Evolutionary conservation across 2,329 filamentous ascomycete species (phyloP), one percentile per base, ranked within the genome.

Genomic region (Beauveria medogensis): DNA sequence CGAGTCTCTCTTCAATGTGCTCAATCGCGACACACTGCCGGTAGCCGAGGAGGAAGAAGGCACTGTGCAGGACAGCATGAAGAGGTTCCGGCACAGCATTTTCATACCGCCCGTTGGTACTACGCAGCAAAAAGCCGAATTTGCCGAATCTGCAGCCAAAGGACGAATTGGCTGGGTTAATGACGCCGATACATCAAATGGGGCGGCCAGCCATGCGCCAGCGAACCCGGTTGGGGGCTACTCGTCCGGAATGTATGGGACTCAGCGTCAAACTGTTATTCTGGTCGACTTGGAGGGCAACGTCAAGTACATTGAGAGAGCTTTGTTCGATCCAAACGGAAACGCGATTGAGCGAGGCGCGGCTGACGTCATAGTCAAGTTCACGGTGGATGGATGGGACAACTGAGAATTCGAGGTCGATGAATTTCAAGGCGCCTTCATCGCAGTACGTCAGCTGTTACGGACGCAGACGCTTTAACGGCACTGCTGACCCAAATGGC

Each of bases 271-370:
- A 73, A 87, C 84, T 0, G 73, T 87, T 16, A 71, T 88, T 16
- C 71, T 87, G 50, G 80, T 87, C 7, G 83, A 86, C 65, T 85
- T 82, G 81, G 77, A 86, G 3, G 85, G 85, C 3, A 83, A 83
- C 41, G 82, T 85, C 20, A 81, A 78, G 0, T 85, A 82, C 66
- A 76, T 77, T 34, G 85, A 88, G 72, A 75, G 85, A 41, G 80
- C 83, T 5, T 71, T 87, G 47, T 88, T 79, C 76, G 84, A 87
- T 67, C 73, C 74, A 0, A 77, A 83, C 53, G 85, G 85, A 9
- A 80, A 83, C 56, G 69, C 75, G 2, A 75, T 87, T 48, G 73
- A 77, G 24, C 76, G 78, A 24, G 83, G 82, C 0, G 68, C 80
- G 61, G 83, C 81, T 2, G 85, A 88, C 62, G 70, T 81, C 63